Base-by-base conservation (phyloP, 305 asterid genomes). In the Fraxinus latifolia region DNA sequence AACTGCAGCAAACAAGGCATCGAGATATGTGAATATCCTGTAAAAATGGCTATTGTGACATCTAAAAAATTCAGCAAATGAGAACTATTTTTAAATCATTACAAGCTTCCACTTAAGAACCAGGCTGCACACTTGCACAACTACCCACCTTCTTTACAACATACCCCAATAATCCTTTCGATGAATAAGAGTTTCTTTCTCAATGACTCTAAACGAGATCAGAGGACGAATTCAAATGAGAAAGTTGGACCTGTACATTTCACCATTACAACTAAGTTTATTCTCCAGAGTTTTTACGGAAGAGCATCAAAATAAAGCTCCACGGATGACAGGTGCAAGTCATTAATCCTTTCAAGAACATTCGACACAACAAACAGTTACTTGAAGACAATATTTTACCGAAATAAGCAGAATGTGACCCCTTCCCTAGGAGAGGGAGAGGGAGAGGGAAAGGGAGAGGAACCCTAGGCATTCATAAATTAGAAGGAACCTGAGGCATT, bases 401-500 rank as follows among this genome's bases (percentile, higher is more conserved):
- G 47, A 76, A 76, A 70, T 33, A 83, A 53, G 80, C 86, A 82
- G 76, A 82, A 79, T 25, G 27, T 23, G 47, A 77, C 27, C 34
- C 77, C 32, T 67, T 73, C 33, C 71, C 74, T 36, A 73, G 17
- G 50, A 14, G 62, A 71, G 76, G 14, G 21, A 79, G 58, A 67
- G 12, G 3, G 36, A 8, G 50, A 71, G 76, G 14, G 21, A 76
- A 47, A 68, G 7, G 25, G 27, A 34, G 14, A 7, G 37, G 78
- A 36, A 70, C 79, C 80, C 55, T 76, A 25, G 44, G 82, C 80
- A 80, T 21, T 70, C 76, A 29, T 19, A 55, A 44, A 72, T 71
- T 17, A 77, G 58, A 21, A 68, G 42, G 75, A 68, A 31, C 82
- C 84, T 77, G 65, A 34, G 91, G 93, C 89, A 80, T 62, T 81